Percentiles rank a stretch among this genome's conserved stretches.
Evolutionary conservation across 306 rosid species (phyloP).

Genomic region (Glycine tomentella): DNA sequence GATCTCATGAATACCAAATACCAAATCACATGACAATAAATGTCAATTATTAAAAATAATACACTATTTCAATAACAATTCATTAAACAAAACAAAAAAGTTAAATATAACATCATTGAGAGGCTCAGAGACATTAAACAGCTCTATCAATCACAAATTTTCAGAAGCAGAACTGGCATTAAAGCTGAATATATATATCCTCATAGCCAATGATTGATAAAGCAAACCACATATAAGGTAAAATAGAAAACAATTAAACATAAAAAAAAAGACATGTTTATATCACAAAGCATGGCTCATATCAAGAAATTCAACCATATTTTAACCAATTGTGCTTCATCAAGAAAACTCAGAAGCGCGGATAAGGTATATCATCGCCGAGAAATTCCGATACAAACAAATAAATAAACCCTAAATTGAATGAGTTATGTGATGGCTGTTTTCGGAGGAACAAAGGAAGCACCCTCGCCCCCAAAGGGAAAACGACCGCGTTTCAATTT

Average conservation of each 20-base stretch:
- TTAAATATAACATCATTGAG: too few species aligned
- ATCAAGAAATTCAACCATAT: constrained; percentile 84
- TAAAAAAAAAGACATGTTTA: too few species aligned
- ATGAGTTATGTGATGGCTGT: constrained; percentile 41
- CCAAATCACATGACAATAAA: background rate
- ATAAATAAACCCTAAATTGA: background rate
- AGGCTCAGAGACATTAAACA: constrained; percentile 75
- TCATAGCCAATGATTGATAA: constrained; percentile 57
- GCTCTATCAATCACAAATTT: constrained; percentile 78
- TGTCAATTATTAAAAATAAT: too few species aligned
- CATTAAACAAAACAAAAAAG: too few species aligned
- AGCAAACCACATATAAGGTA: too few species aligned
- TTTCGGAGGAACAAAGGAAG: constrained; percentile 57
- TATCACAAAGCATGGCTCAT: constrained; percentile 56
- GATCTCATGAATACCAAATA: background rate
- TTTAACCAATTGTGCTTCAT: constrained; percentile 56
- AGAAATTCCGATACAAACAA: background rate
- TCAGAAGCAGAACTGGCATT: constrained; percentile 99
- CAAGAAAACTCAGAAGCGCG: constrained; percentile 69
- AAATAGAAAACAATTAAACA: too few species aligned
- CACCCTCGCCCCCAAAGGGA: constrained; percentile 41
- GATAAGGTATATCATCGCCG: constrained; percentile 63
- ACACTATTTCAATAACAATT: too few species aligned
- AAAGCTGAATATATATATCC: constrained; percentile 66
- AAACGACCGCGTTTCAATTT: constrained; percentile 52